Percentiles rank a stretch among this genome's conserved stretches.
phyloP scores from a whole-genome alignment of 352 stramenopile species.

The Pythium monospermum region DNA sequence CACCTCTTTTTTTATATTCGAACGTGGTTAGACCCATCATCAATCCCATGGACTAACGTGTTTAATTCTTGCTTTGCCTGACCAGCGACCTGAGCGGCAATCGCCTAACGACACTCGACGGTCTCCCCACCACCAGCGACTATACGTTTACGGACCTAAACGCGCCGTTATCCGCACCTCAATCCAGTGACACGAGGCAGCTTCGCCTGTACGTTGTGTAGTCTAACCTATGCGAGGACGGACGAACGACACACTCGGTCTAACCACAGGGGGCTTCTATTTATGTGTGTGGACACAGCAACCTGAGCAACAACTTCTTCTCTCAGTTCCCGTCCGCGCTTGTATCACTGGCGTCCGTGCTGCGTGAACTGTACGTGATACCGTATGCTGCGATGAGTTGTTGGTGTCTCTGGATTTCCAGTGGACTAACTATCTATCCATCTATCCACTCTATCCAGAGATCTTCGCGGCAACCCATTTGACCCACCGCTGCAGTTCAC shows the following conservation, averaged over 20 bases:
- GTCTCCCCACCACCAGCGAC: neutral
- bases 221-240: too few relatives aligned
- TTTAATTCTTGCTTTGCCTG: neutral
- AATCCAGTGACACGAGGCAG: neutral
- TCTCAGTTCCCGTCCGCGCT: neutral
- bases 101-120: neutral
- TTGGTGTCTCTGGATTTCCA: neutral
- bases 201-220: neutral
- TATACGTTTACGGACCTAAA: neutral
- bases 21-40: neutral
- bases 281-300: too few relatives aligned
- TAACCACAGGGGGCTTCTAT: too few relatives aligned
- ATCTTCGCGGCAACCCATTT: constrained; percentile 9
- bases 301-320: constrained; percentile 1
- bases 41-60: neutral
- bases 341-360: neutral
- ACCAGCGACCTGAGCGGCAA: constrained; percentile 5
- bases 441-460: neutral
- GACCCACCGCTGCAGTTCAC: neutral
- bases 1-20: neutral
- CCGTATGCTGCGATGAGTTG: too few relatives aligned
- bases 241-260: too few relatives aligned
- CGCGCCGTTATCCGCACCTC: neutral
- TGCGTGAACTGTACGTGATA: neutral
- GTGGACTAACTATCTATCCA: neutral